Conservation (phyloP, 2,329 filamentous ascomycete genomes). For the Aureobasidium melanogenum region DNA sequence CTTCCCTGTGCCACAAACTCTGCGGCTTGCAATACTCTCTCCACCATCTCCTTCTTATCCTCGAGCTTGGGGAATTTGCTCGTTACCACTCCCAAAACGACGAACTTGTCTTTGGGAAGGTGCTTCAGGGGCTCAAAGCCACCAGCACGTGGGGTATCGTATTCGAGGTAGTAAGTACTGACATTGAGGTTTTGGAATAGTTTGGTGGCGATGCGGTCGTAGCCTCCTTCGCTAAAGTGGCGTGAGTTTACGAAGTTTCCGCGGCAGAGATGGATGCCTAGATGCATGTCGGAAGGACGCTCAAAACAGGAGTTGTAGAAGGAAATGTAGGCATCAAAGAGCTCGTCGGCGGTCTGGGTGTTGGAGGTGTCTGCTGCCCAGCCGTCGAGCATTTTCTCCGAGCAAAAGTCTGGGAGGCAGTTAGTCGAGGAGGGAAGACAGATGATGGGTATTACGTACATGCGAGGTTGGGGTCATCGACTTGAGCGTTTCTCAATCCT, state of each 20-base stretch:
- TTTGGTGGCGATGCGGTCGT: constrained; percentile 36
- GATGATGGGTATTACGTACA: constrained; percentile 19
- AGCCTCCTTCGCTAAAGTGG: constrained; percentile 40
- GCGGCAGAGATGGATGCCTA: constrained; percentile 65
- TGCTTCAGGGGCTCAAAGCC: constrained; percentile 39
- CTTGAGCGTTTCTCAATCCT: constrained; percentile 40
- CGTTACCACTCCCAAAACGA: constrained; percentile 38
- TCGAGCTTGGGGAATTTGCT: constrained; percentile 39
- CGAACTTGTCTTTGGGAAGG: constrained; percentile 39
- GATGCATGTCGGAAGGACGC: constrained; percentile 60
- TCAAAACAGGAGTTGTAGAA: constrained; percentile 62
- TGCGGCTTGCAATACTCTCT: constrained; percentile 42
- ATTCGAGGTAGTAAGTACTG: constrained; percentile 30
- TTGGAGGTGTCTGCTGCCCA: constrained; percentile 62
- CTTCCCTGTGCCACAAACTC: constrained; percentile 62
- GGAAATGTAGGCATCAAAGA: constrained; percentile 66
- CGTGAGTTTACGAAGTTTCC: constrained; percentile 39
- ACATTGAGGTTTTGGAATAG: constrained; percentile 28
- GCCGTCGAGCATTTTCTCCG: constrained; percentile 59
- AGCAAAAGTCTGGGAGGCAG: constrained; percentile 55
- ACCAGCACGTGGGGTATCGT: constrained; percentile 40
- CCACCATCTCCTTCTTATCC: constrained; percentile 38
- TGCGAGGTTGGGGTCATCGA: constrained; percentile 41
- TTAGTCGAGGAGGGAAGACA: background rate
- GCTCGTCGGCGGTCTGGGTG: constrained; percentile 57